Base-by-base conservation (phyloP, 2,329 filamentous ascomycete species). In the Penicillium freii region DNA sequence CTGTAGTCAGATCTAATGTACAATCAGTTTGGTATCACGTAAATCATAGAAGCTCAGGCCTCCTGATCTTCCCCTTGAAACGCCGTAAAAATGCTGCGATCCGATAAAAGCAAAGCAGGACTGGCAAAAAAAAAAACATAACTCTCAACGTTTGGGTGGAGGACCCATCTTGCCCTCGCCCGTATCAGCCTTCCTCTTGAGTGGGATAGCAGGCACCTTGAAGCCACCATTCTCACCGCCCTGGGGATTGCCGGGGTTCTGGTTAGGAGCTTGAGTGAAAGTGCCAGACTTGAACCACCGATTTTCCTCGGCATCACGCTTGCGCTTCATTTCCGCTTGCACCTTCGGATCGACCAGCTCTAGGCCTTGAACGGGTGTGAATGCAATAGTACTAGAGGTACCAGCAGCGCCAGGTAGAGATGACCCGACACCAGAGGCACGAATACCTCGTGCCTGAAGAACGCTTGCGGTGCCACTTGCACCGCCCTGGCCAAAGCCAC, bases 231-330 rank as follows among this genome's bases (percentile, higher is more conserved):
- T 82, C 60, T 81, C 58, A 31, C 62, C 80, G 8, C 77, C 71
- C 64, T 63, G 64, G 1, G 65, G 46, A 34, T 58, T 61, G 45
- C 44, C 62, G 23, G 21, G 31, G 52, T 61, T 70, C 55, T 74
- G 70, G 43, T 63, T 65, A 10, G 86, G 86, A 55, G 96, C 84
- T 73, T 97, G 92, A 9, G 94, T 97, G 71, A 99, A 99, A 0
- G 91, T 92, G n/a, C 94, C 94, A 46, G 91, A 90, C 75, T 94
- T 96, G 80, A 99, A 99, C 88, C 92, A 99, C 38, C 91, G 82
- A 71, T 97, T 93, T 72, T 96, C 91, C 62, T 97, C 94, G 0
- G 91, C 92, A 73, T 96, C 95, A 62, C 92, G 82, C 80, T 97
- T 97, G 67, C 91, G 84, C 71, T 84, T 92, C 73, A 96, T 83